Percentiles rank a stretch among this genome's conserved stretches.
phyloP scores from a whole-genome alignment of 1,284 basidiomycete species.

The Cryptococcus deneoformans region DNA sequence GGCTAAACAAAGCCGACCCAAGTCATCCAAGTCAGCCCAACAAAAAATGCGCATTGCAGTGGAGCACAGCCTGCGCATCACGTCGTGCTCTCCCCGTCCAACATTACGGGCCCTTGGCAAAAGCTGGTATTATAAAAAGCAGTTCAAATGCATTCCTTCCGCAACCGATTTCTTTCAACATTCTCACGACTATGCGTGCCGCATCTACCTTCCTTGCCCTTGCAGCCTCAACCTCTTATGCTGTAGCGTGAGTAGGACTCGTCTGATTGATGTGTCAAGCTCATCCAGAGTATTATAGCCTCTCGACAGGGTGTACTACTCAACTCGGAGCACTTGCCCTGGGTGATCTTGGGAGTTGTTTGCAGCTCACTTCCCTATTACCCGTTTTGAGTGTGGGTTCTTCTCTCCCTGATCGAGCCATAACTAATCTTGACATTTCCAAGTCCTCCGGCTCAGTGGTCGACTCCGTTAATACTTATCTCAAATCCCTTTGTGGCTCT shows the following conservation, averaged over 20 bases:
- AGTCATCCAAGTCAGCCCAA: too few species aligned
- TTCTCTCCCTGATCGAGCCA: background rate
- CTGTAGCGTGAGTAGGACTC: slow-evolving; percentile 15
- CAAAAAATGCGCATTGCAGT: too few species aligned
- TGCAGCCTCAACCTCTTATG: slow-evolving; percentile 13
- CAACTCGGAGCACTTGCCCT: slow-evolving; percentile 26
- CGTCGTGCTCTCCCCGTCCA: too few species aligned
- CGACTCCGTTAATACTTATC: slow-evolving; percentile 32
- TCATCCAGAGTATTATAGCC: background rate
- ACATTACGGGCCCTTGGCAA: too few species aligned
- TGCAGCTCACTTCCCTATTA: slow-evolving; percentile 30
- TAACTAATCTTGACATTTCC: background rate
- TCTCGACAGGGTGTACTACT: slow-evolving; percentile 25
- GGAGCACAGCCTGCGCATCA: too few species aligned
- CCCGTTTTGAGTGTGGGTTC: slow-evolving; percentile 22
- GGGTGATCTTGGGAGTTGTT: slow-evolving; percentile 33
- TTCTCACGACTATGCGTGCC: slow-evolving; percentile 8
- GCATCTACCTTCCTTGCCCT: slow-evolving; percentile 11
- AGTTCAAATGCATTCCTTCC: background rate
- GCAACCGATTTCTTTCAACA: background rate
- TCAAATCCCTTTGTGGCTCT: slow-evolving; percentile 31
- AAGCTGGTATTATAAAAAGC: too few species aligned
- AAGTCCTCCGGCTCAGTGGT: slow-evolving; percentile 27
- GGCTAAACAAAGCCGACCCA: too few species aligned
- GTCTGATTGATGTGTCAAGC: background rate